phyloP scores from a whole-genome alignment of 2,329 filamentous ascomycete genomes.

The Cladosporium sp. region DNA sequence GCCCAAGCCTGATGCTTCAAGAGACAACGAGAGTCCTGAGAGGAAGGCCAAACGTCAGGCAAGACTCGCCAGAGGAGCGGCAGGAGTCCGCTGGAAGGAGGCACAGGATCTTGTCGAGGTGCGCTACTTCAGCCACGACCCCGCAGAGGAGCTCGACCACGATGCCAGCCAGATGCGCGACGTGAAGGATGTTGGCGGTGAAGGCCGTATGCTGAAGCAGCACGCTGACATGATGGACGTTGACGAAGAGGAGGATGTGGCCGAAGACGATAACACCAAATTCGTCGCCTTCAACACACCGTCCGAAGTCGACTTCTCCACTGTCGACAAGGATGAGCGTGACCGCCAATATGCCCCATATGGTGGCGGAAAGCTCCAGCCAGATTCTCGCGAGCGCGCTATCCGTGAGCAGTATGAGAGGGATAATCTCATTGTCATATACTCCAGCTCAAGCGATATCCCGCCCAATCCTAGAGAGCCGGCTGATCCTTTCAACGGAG shows the following conservation, averaged over 20 bases:
- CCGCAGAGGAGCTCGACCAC: slow-evolving; percentile 68
- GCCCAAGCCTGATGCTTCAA: slow-evolving; percentile 35
- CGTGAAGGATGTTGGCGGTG: slow-evolving; percentile 71
- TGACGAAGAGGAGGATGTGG: slow-evolving; percentile 60
- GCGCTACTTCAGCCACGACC: slow-evolving; percentile 71
- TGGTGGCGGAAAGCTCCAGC: slow-evolving; percentile 46
- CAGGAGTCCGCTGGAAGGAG: slow-evolving; percentile 71
- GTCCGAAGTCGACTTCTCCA: slow-evolving; percentile 47
- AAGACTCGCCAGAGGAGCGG: slow-evolving; percentile 70
- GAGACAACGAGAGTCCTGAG: slow-evolving; percentile 63
- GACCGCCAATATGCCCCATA: slow-evolving; percentile 49
- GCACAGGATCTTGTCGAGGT: slow-evolving; percentile 68
- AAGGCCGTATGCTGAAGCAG: slow-evolving; percentile 56
- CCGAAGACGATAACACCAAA: slow-evolving; percentile 55
- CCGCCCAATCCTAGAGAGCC: slow-evolving; percentile 51
- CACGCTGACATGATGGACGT: slow-evolving; percentile 69
- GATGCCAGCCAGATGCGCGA: slow-evolving; percentile 70
- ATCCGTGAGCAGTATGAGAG: slow-evolving; percentile 50
- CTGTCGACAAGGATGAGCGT: slow-evolving; percentile 44
- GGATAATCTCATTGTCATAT: slow-evolving; percentile 51
- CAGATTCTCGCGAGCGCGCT: slow-evolving; percentile 46
- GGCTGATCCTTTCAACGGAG: slow-evolving; percentile 40
- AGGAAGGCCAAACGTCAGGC: slow-evolving; percentile 68
- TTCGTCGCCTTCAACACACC: slow-evolving; percentile 50
- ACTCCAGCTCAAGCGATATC: slow-evolving; percentile 48